Percentiles rank a stretch among this genome's conserved stretches.
phyloP scores from a whole-genome alignment of 768 basidiomycete species.

The Ephemerocybe angulata region DNA sequence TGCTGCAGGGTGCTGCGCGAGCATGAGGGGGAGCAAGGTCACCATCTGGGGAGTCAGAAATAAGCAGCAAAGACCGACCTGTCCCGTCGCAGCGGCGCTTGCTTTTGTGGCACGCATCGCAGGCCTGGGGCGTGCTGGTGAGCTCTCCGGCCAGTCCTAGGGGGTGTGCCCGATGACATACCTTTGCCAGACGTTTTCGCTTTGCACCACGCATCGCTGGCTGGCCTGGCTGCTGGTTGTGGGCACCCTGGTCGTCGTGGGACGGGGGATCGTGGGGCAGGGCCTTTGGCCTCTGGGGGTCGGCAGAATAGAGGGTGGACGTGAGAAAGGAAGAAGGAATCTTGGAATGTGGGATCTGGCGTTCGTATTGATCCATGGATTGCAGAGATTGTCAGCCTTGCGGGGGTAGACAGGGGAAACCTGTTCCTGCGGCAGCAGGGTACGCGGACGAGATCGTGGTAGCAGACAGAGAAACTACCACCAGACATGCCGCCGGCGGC shows the following conservation, averaged over 20 bases:
- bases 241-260: conserved; percentile 28
- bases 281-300: conserved; percentile 7
- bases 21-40: conserved; percentile 10
- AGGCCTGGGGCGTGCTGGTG: conserved; percentile 40
- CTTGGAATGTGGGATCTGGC: conserved; percentile 17
- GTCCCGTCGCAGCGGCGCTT: conserved; percentile 84
- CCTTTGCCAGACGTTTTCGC: conserved; percentile 55
- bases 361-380: conserved; percentile 36
- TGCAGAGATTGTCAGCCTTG: conserved; percentile 9
- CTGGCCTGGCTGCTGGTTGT: conserved; percentile 19
- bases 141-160: not conserved
- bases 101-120: conserved; percentile 82
- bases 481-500: not conserved
- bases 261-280: conserved; percentile 18
- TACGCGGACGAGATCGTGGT: not conserved
- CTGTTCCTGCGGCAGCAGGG: conserved; percentile 7
- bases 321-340: conserved; percentile 19
- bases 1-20: conserved; percentile 68
- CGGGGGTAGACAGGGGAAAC: conserved; percentile 11
- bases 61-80: conserved; percentile 40
- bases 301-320: conserved; percentile 9
- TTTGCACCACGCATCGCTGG: conserved; percentile 44
- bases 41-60: conserved; percentile 4
- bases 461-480: not conserved
- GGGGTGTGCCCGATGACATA: conserved; percentile 14